Percentiles rank a stretch among this genome's conserved stretches.
Conservation (phyloP, 225 moss, liverwort and hornwort genomes). For the Lunularia cruciata region DNA sequence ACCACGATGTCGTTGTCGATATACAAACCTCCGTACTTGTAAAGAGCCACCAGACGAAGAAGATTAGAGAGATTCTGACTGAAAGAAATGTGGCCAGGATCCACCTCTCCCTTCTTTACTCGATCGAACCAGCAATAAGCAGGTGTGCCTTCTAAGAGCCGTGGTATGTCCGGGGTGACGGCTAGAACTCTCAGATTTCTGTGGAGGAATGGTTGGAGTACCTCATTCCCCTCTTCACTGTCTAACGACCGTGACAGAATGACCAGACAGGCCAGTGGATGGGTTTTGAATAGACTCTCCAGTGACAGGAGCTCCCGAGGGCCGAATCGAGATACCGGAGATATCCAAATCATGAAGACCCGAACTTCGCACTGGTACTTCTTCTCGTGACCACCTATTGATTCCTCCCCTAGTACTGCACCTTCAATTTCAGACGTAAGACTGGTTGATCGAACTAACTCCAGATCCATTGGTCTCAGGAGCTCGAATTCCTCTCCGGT, state of each 20-base stretch:
- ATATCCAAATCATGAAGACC: constrained; percentile 64
- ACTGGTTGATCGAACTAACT: not conserved
- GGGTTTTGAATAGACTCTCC: constrained; percentile 59
- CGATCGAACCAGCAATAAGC: constrained; percentile 43
- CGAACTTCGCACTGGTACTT: constrained; percentile 40
- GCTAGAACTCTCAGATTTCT: constrained; percentile 38
- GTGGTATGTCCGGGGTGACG: constrained; percentile 35
- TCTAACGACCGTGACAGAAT: constrained; percentile 57
- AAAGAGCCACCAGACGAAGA: constrained; percentile 52
- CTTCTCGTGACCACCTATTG: not conserved
- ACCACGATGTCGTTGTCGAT: constrained; percentile 61
- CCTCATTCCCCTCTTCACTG: constrained; percentile 30
- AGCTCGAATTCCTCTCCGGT: not conserved
- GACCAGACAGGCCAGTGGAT: constrained; percentile 54
- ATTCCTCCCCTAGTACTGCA: not conserved
- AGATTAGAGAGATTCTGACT: constrained; percentile 69
- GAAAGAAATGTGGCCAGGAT: constrained; percentile 64
- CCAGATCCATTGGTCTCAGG: not conserved
- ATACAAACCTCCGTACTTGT: constrained; percentile 60
- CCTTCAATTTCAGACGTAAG: not conserved
- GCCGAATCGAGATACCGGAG: constrained; percentile 41
- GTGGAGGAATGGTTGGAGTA: constrained; percentile 39
- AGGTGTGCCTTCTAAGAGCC: constrained; percentile 37
- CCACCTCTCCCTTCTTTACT: constrained; percentile 32
- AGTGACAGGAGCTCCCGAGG: constrained; percentile 46